These are phyloP conservation scores for Trichoderma guizhouense DNA, from an alignment of 2,329 filamentous ascomycete genomes.

Conservation along the genomic window DNA sequence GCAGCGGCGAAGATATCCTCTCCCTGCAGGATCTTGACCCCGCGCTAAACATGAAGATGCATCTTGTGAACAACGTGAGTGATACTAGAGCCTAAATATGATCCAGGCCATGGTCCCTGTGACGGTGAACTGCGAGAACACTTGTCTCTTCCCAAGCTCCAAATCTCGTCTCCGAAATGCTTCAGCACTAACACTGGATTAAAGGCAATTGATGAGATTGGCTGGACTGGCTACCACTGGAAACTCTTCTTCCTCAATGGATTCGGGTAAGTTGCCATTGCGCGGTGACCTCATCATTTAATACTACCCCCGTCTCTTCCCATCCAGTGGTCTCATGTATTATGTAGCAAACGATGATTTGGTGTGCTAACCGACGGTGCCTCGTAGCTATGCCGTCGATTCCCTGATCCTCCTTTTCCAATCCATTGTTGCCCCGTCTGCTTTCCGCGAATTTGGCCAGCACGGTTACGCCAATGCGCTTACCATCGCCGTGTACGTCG, in stretches of 20 bases:
- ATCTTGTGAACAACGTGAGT: constrained; percentile 63
- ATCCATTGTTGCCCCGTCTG: constrained; percentile 57
- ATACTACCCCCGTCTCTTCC: neutral
- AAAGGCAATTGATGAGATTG: constrained; percentile 55
- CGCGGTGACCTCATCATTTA: neutral
- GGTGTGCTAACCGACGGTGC: neutral
- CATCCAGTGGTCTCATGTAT: neutral
- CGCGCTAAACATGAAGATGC: constrained; percentile 64
- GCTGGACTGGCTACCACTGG: constrained; percentile 56
- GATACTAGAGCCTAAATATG: constrained; percentile 1
- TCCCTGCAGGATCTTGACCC: constrained; percentile 57
- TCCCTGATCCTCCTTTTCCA: constrained; percentile 53
- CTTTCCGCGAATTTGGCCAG: constrained; percentile 56
- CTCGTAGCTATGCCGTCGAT: constrained; percentile 44
- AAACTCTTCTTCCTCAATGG: constrained; percentile 62
- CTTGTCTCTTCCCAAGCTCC: neutral
- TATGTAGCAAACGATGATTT: neutral
- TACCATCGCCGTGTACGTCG: constrained; percentile 59
- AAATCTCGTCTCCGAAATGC: neutral
- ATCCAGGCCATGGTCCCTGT: neutral
- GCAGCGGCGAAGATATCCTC: constrained; percentile 48
- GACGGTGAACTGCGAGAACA: constrained; percentile 1
- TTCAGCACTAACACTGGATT: neutral
- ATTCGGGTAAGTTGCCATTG: constrained; percentile 42
- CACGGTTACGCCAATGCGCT: constrained; percentile 54